Base-by-base conservation (phyloP, 2,329 filamentous ascomycete genomes). In the Arthrobotrys conoides region DNA sequence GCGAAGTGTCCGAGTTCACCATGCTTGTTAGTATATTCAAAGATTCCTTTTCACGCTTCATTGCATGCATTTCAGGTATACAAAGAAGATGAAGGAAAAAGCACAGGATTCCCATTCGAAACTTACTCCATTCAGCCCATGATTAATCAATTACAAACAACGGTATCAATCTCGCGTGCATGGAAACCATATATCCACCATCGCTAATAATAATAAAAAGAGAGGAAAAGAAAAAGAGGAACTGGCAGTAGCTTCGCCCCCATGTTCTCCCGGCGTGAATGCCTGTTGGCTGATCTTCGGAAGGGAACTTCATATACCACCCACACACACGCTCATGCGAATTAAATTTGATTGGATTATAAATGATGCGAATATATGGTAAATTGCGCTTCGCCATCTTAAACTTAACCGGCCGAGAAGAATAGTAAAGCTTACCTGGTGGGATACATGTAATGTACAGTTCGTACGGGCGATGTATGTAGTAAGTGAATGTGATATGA, bases 291-390 rank as follows among this genome's bases (percentile, higher is more conserved):
- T 44, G 57, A 61, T 61, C 57, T 44, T 27, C 57, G 9, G 53
- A 59, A 30, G n/a, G 53, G 12, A 53, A n/a, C 51, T 20, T 16
- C n/a, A 48, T 18, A 48, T 22, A 48, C 46, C n/a, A 51, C 22
- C 16, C 57, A 61, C 20, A 9, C 57, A 30, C 27, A 6, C n/a
- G n/a, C n/a, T n/a, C 27, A 38, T 24, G 10, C 36, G 57, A 61
- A 61, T 24, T 44, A 61, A 61, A 61, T 44, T 61, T 61, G 57
- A 61, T 61, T 61, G 57, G 57, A n/a, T 27, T 44, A 44, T 44
- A 61, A 20, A 61, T 61, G 57, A 12, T 61, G 57, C n/a, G 36
- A 61, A 61, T 61, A 44, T 44, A 2, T 61, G 57, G 57, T 61
- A 61, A 61, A 61, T 61, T 61, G 36, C 57, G 57, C 57, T 18